Evolutionary conservation across 129 eudicot genomes (phyloP).

Genomic region (Kitagawia praeruptora): DNA sequence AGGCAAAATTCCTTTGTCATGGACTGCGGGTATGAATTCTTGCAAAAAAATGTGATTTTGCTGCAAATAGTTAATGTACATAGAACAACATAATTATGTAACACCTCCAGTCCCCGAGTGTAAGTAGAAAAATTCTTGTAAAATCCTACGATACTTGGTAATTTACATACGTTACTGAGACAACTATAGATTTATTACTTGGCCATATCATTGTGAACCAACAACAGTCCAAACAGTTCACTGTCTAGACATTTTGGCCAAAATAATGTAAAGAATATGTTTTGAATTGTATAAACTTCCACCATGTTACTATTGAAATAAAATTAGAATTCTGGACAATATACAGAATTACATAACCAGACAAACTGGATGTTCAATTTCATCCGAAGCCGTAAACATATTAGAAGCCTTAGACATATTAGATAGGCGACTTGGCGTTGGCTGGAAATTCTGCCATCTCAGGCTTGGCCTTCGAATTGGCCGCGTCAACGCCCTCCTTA

Average conservation of each 20-base stretch:
- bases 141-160: background rate
- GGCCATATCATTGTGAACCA: background rate
- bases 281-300: background rate
- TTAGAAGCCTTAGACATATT: constrained; percentile 60
- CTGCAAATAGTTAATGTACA: background rate
- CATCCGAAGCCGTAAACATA: constrained; percentile 61
- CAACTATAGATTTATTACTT: background rate
- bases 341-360: background rate
- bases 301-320: background rate
- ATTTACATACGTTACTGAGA: background rate
- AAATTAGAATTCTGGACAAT: background rate
- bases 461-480: constrained; percentile 28
- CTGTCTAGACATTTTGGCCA: background rate
- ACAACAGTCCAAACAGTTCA: background rate
- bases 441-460: constrained; percentile 61
- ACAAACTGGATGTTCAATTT: background rate
- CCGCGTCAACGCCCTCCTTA: constrained; percentile 58
- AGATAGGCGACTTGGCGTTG: constrained; percentile 69
- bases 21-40: background rate
- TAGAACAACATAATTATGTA: background rate
- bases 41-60: background rate
- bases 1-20: background rate
- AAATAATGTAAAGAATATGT: background rate
- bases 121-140: background rate
- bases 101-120: background rate